phyloP scores from a whole-genome alignment of 495 filamentous ascomycete genomes.

The Aspergillus egyptiacus region DNA sequence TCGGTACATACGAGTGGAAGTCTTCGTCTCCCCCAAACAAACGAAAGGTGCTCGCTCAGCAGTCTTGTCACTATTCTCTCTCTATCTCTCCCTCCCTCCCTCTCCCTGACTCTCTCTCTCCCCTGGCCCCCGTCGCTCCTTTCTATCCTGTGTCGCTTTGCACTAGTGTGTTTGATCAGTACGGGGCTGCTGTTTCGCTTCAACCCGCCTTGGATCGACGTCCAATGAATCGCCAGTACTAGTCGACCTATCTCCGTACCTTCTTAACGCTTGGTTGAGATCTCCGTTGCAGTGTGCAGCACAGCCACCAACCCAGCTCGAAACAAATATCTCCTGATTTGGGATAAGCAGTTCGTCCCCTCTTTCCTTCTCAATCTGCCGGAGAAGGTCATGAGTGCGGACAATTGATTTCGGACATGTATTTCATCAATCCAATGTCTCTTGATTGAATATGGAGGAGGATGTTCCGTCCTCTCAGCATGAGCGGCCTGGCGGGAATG shows the following conservation, averaged over 20 bases:
- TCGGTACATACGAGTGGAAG: no score
- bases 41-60: not conserved
- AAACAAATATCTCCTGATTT: not conserved
- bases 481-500: conserved; percentile 14
- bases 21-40: not conserved
- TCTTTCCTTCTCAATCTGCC: conserved; percentile 2
- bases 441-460: conserved; percentile 25
- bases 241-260: no score
- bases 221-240: conserved; percentile 7
- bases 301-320: conserved; percentile 20
- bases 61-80: not conserved
- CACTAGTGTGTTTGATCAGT: conserved; percentile 4
- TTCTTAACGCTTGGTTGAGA: conserved; percentile 11
- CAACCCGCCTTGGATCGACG: not conserved
- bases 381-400: conserved; percentile 11
- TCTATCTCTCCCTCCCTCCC: not conserved
- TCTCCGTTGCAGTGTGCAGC: conserved; percentile 16
- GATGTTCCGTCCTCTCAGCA: conserved; percentile 17
- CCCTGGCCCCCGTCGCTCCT: not conserved
- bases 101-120: not conserved
- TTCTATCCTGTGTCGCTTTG: not conserved
- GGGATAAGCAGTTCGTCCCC: no score
- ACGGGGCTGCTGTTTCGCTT: conserved; percentile 1
- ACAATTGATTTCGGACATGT: conserved; percentile 17
- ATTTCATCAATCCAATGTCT: conserved; percentile 17